Base-by-base conservation (phyloP, 768 basidiomycete genomes). In the Favolaschia claudopus region DNA sequence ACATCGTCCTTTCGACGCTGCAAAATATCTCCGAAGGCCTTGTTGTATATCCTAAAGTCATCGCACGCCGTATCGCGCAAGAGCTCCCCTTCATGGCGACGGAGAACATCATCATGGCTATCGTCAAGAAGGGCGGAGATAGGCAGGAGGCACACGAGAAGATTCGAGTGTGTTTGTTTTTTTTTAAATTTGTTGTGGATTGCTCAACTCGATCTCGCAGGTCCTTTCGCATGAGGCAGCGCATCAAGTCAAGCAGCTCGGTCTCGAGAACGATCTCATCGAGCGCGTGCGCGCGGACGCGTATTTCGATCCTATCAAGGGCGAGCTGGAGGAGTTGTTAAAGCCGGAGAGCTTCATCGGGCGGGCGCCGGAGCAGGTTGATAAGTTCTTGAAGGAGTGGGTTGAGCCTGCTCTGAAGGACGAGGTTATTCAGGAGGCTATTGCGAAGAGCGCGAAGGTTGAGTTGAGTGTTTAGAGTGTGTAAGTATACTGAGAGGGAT, bases 11-110 rank as follows among this genome's bases (percentile, higher is more conserved):
- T 12, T 93, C 93, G 59, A 98, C 95, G 20, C 81, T 99, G 22
- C 95, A 96, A 71, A 99, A 99, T 74, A 90, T 99, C 68, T 92
- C 92, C 3, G 97, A 99, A 76, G 97, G 96, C 0, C 84, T 99
- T n/a, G 95, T 99, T n/a, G 96, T 99, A 53, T 99, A 99, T 74
- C 97, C 97, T 10, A 89, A 86, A 72, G 96, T 99, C 60, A 99
- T 99, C 63, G 93, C 84, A 10, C 87, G 95, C 37, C 88, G 94
- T 33, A 96, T 99, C 73, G 75, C 88, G 3, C 93, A 98, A 73
- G 97, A 99, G 74, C 83, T 99, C 31, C 97, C 97, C 1, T 99
- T 99, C 84, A 99, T 99, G 97, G 95, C 96, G 5, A 99, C 97
- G 2, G 97, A 99, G 76, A 99, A 99, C 74, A 85, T 99, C 76